Conservation (phyloP, 352 stramenopile species). For the Globisporangium nunn region DNA sequence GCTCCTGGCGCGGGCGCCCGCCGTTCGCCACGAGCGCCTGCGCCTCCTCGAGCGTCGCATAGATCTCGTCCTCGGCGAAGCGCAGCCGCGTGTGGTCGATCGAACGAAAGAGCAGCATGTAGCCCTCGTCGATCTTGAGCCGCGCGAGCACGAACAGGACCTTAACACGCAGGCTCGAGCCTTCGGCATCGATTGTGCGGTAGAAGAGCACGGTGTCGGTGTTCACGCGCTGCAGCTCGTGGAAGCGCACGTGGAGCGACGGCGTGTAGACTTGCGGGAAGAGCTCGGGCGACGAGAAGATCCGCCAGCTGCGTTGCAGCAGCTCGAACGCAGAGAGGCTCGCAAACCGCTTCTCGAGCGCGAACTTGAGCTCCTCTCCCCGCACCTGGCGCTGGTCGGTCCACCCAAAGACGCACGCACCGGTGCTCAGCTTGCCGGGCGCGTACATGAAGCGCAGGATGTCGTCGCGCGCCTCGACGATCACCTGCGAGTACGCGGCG, state of each 20-base stretch:
- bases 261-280: constrained; percentile 46
- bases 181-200: constrained; percentile 31
- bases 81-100: constrained; percentile 43
- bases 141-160: constrained; percentile 57
- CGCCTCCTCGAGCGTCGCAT: constrained; percentile 13
- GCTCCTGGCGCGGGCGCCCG: constrained; percentile 14
- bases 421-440: constrained; percentile 36
- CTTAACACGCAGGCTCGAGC: constrained; percentile 32
- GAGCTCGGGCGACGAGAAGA: constrained; percentile 39
- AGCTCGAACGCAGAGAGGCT: constrained; percentile 30
- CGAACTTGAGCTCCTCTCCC: constrained; percentile 43
- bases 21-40: neutral
- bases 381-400: constrained; percentile 49
- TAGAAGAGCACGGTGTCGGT: constrained; percentile 54
- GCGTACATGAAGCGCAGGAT: constrained; percentile 40
- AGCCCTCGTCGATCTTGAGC: constrained; percentile 43
- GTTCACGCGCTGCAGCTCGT: constrained; percentile 45
- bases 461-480: constrained; percentile 37
- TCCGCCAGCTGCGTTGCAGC: constrained; percentile 41
- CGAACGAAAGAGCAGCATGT: constrained; percentile 53
- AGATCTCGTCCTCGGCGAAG: constrained; percentile 36
- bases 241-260: constrained; percentile 31
- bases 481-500: constrained; percentile 32
- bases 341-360: constrained; percentile 48
- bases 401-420: constrained; percentile 51